phyloP scores from a whole-genome alignment of 768 basidiomycete genomes.

The Podaxis sp. region DNA sequence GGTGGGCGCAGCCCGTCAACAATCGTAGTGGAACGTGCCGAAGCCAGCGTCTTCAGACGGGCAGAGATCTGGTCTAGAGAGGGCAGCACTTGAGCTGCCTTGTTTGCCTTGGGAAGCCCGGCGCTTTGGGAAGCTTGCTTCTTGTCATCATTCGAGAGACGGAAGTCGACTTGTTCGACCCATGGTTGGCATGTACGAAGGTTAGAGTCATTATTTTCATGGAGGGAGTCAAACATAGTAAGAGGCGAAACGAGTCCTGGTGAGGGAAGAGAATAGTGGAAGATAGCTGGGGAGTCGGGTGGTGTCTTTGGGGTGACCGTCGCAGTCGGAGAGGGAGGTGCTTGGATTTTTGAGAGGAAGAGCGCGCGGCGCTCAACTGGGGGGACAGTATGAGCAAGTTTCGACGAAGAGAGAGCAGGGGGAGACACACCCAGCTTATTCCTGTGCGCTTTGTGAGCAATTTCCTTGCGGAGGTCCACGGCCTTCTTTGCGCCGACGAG shows the following conservation, averaged over 20 bases:
- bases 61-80: constrained; percentile 80
- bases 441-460: constrained; percentile 69
- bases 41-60: constrained; percentile 42
- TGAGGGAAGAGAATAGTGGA: constrained; percentile 69
- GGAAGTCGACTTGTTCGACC: constrained; percentile 71
- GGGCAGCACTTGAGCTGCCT: constrained; percentile 37
- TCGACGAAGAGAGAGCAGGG: neutral
- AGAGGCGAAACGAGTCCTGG: constrained; percentile 65
- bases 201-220: constrained; percentile 29
- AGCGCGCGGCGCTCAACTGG: constrained; percentile 73
- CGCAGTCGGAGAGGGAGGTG: constrained; percentile 64
- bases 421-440: constrained; percentile 65
- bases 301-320: constrained; percentile 60
- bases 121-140: constrained; percentile 17
- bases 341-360: constrained; percentile 72
- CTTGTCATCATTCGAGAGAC: constrained; percentile 32
- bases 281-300: constrained; percentile 68
- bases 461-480: constrained; percentile 69
- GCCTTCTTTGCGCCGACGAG: constrained; percentile 40
- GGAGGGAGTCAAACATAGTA: constrained; percentile 53
- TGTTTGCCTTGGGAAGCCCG: constrained; percentile 20
- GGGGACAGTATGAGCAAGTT: constrained; percentile 6
- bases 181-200: constrained; percentile 41
- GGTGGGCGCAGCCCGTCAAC: constrained; percentile 17
- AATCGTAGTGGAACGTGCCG: constrained; percentile 13